Evolutionary conservation across 768 basidiomycete genomes (phyloP).

Genomic region (Xanthoconium stramineum): DNA sequence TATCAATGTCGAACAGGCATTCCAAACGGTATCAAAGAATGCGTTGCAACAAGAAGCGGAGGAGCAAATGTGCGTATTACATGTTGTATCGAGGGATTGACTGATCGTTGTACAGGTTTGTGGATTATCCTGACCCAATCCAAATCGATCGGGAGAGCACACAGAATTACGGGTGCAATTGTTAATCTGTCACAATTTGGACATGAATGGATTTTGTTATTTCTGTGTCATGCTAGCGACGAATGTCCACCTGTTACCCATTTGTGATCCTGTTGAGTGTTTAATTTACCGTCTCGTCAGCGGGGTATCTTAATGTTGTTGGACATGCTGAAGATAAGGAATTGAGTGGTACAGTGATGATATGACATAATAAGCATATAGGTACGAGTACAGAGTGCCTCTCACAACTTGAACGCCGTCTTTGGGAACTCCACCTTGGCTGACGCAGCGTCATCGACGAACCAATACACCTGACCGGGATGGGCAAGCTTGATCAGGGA

Average conservation of each 20-base stretch:
- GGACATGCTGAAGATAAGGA: slow-evolving; percentile 10
- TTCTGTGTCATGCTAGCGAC: slow-evolving; percentile 26
- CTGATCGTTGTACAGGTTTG: slow-evolving; percentile 60
- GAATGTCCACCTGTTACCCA: slow-evolving; percentile 30
- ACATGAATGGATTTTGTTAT: slow-evolving; percentile 22
- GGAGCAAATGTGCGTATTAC: slow-evolving; percentile 74
- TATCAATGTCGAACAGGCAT: slow-evolving; percentile 99
- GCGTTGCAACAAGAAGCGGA: slow-evolving; percentile 97
- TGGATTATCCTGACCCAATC: slow-evolving; percentile 98
- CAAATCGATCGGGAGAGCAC: slow-evolving; percentile 91
- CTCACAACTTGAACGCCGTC: slow-evolving; percentile 55
- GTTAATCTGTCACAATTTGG: slow-evolving; percentile 43
- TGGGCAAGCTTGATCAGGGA: slow-evolving; percentile 72
- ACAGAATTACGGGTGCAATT: slow-evolving; percentile 91
- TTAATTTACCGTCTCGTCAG: slow-evolving; percentile 28
- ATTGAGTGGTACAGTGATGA: slow-evolving; percentile 8
- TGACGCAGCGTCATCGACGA: slow-evolving; percentile 84
- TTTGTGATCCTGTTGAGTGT: slow-evolving; percentile 33
- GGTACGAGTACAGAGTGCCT: slow-evolving; percentile 25
- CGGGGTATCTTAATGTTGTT: slow-evolving; percentile 25
- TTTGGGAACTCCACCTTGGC: slow-evolving; percentile 55
- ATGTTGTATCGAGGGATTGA: slow-evolving; percentile 9
- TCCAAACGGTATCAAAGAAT: slow-evolving; percentile 99
- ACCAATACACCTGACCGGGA: slow-evolving; percentile 92
- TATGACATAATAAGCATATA: slow-evolving; percentile 17